Percentiles rank a stretch among this genome's conserved stretches.
Evolutionary conservation across 129 eudicot species (phyloP).

Genomic region (Lonicera japonica): DNA sequence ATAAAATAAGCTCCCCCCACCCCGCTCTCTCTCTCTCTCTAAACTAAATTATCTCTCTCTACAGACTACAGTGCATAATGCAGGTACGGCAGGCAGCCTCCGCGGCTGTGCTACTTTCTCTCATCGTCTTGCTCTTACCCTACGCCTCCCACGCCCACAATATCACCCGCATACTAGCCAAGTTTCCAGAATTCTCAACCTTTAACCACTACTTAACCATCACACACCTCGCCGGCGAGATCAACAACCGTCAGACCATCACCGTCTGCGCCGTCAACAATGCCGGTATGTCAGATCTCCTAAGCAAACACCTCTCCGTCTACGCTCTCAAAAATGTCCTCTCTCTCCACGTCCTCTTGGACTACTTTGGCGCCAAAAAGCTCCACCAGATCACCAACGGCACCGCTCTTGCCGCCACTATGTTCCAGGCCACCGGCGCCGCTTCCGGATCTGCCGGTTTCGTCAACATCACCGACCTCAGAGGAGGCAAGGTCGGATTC

Average conservation of each 20-base stretch:
- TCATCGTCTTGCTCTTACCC: constrained; percentile 16
- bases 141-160: constrained; percentile 46
- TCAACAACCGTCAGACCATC: constrained; percentile 72
- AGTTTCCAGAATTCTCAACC: constrained; percentile 69
- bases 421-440: constrained; percentile 89
- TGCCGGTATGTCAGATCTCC: constrained; percentile 64
- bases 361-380: constrained; percentile 84
- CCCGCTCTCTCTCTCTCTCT: not conserved
- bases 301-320: constrained; percentile 45
- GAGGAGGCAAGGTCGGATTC: constrained; percentile 88
- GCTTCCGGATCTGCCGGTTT: constrained; percentile 80
- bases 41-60: constrained; percentile 17
- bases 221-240: constrained; percentile 86
- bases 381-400: constrained; percentile 89
- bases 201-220: constrained; percentile 79
- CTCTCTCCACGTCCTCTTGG: constrained; percentile 76
- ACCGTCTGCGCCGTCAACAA: constrained; percentile 85
- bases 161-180: constrained; percentile 60
- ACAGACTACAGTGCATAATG: constrained; percentile 32
- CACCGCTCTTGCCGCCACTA: constrained; percentile 73
- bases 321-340: constrained; percentile 57
- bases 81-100: constrained; percentile 38
- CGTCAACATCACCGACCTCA: constrained; percentile 89
- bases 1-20: not conserved
- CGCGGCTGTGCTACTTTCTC: constrained; percentile 25